Evolutionary conservation across 2,329 filamentous ascomycete species (phyloP), one percentile per base, ranked within the genome.

Genomic region (Aureobasidium sp.): DNA sequence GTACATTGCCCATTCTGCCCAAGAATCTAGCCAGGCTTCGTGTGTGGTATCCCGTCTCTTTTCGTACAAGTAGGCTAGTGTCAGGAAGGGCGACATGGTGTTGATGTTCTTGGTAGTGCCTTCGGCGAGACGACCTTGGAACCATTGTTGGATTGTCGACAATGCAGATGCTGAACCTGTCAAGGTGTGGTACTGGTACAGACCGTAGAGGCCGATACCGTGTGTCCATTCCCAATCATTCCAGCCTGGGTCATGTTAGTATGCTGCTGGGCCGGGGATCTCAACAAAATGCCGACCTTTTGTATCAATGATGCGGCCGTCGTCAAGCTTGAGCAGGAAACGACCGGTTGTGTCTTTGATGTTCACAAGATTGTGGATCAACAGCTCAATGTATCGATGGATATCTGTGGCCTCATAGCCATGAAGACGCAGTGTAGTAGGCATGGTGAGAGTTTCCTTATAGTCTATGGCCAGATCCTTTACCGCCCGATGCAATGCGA

Each of bases 1-100:
- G 72, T 90, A 79, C 82, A 90, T 90, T 1, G 88, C 87, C 89
- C 89, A 92, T 71, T 92, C 89, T 5, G 85, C 89, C 90, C 89
- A 93, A 51, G 82, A 80, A 68, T 93, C 89, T 6, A 93, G 78
- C 88, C 88, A 92, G 0, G 88, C 87, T 8, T 89, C 76, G 70
- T 90, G 91, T 0, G 82, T 84, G 65, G 80, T 78, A 69, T 90
- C 86, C 9, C 81, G 76, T 0, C 86, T 90, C 71, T 86, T 84
- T 73, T 92, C 89, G 69, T 92, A 92, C 62, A 90, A 89, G 68
- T 90, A 90, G 2, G 88, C 87, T 42, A 89, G 71, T 0, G 86
- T 88, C 50, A 90, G 77, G 74, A 91, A 90, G 74, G 90, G 90
- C 20, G 79, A 75, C 85, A 90, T 89, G 64, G 90, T 89, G 64